A percentile compares a stretch with the other conserved stretches of the same genome.
Evolutionary conservation across 129 eudicot genomes (phyloP).

Genomic region (Centaurea solstitialis): DNA sequence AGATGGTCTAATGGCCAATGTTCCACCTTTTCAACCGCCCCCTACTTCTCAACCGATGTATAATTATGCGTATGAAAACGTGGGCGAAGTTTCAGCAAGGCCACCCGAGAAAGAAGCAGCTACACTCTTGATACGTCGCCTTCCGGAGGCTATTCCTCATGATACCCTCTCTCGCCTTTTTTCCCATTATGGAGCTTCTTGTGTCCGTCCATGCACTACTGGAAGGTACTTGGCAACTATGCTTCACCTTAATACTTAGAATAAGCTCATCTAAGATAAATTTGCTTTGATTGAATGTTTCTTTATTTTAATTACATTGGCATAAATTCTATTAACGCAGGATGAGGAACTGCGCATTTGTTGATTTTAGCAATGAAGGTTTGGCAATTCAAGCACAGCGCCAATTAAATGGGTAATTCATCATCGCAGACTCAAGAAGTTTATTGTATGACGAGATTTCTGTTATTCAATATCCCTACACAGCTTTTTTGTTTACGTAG

Average conservation of each 20-base stretch:
- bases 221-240: conserved; percentile 52
- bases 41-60: conserved; percentile 28
- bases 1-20: conserved; percentile 41
- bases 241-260: conserved; percentile 2
- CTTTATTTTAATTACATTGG: conserved; percentile 15
- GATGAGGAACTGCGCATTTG: conserved; percentile 85
- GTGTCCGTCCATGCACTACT: conserved; percentile 66
- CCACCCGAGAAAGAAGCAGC: conserved; percentile 37
- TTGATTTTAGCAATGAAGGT: conserved; percentile 69
- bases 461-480: neutral
- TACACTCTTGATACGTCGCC: conserved; percentile 70
- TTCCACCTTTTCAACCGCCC: conserved; percentile 40
- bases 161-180: conserved; percentile 71
- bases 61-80: conserved; percentile 31
- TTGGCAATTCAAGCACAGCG: conserved; percentile 82
- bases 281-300: neutral
- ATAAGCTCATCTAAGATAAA: too few relatives aligned
- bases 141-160: conserved; percentile 82
- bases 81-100: conserved; percentile 19
- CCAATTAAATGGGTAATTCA: conserved; percentile 76
- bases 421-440: neutral
- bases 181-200: conserved; percentile 83
- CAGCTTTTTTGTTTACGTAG: neutral
- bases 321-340: conserved; percentile 35
- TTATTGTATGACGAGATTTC: neutral